Evolutionary conservation across 2,329 filamentous ascomycete genomes (phyloP), one percentile per base, ranked within the genome.

Genomic region (Diaporthe vexans): DNA sequence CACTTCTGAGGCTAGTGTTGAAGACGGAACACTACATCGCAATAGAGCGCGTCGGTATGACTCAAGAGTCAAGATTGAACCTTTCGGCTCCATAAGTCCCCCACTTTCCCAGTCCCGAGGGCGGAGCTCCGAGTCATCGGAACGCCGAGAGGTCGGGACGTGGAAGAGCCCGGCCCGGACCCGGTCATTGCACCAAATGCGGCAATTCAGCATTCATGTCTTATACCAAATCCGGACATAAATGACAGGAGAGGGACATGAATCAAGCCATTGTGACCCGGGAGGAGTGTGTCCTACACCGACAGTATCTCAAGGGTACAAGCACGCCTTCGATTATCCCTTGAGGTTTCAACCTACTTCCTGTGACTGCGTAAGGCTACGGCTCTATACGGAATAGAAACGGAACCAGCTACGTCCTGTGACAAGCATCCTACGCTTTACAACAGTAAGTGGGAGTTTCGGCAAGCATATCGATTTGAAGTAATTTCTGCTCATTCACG

Each of bases 81-180:
- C 26, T 59, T 26, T 59, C 13, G 29, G 57, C 35, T 37, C 11
- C n/a, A 40, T 59, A 4, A 26, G n/a, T 11, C 57, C 24, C 24
- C 57, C 35, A 15, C 57, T 8, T 24, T 5, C 1, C 35, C 57
- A 40, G 26, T 24, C n/a, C 35, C 35, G n/a, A 40, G 33, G 7
- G n/a, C 57, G 35, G 21, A 35, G 57, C 57, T 26, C 57, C 57
- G 57, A 59, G 5, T 24, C n/a, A 24, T 37, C 57, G 57, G 57
- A 40, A 29, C 57, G n/a, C 35, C 19, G 56, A 58, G 33, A n/a
- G 24, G 19, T 58, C 10, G 33, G 56, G 7, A 37, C 8, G 46
- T 51, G 46, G 21, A 51, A 11, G 21, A 5, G 46, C 21, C 56
- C 21, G 21, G 57, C 35, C 13, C 57, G 57, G 57, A 40, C n/a